Percentiles rank a stretch among this genome's conserved stretches.
Conservation (phyloP, 768 basidiomycete species). For the Leccinum fibrillosum region DNA sequence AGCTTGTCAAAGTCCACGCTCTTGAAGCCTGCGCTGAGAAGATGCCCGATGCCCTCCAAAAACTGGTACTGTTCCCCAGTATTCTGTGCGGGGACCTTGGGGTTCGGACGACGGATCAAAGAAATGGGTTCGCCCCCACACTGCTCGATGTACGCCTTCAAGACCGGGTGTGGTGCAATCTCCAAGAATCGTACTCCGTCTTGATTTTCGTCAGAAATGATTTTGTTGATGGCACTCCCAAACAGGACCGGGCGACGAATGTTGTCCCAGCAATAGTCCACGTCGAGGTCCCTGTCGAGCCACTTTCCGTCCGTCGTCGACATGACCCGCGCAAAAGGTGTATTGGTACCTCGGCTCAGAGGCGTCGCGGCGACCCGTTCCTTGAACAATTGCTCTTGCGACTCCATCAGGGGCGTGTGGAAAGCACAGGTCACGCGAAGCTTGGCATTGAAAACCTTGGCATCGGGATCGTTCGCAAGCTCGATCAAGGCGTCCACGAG, state of each 20-base stretch:
- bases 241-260: conserved; percentile 35
- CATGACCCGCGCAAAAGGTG: conserved; percentile 28
- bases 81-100: conserved; percentile 29
- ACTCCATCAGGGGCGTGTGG: conserved; percentile 35
- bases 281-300: conserved; percentile 28
- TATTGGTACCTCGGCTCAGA: conserved; percentile 17
- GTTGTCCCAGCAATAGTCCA: conserved; percentile 36
- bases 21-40: conserved; percentile 29
- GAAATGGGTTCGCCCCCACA: conserved; percentile 31
- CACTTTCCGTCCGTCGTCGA: conserved; percentile 34
- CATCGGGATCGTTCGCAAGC: conserved; percentile 25
- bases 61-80: conserved; percentile 33
- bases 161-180: conserved; percentile 34
- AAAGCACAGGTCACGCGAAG: conserved; percentile 34
- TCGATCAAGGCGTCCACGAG: conserved; percentile 30
- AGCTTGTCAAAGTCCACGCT: conserved; percentile 29
- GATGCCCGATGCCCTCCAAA: conserved; percentile 31
- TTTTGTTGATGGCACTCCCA: conserved; percentile 31
- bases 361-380: conserved; percentile 17
- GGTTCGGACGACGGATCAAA: conserved; percentile 32
- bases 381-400: conserved; percentile 32
- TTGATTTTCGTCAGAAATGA: conserved; percentile 27
- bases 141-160: conserved; percentile 34
- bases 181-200: conserved; percentile 31
- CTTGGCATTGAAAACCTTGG: conserved; percentile 27